Evolutionary conservation across 768 basidiomycete species (phyloP).

Genomic region (Cyathus striatus): DNA sequence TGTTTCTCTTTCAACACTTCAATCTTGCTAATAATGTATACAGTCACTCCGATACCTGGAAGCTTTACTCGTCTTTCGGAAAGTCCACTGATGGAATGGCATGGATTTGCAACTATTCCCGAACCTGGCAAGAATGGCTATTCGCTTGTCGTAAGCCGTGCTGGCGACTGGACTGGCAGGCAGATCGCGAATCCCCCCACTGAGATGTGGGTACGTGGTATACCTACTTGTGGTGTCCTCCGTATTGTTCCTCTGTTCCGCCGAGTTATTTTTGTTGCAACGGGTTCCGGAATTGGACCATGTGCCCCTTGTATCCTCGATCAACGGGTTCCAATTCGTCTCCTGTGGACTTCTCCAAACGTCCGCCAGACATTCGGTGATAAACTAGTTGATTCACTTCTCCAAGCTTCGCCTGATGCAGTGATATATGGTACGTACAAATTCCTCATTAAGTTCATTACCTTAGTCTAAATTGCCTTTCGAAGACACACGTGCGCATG

Average conservation of each 20-base stretch:
- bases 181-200: constrained; percentile 50
- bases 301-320: constrained; percentile 52
- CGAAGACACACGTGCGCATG: constrained; percentile 37
- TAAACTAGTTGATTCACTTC: constrained; percentile 50
- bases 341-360: constrained; percentile 62
- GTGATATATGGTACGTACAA: constrained; percentile 43
- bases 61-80: constrained; percentile 42
- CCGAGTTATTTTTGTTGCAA: constrained; percentile 52
- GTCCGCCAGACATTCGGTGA: constrained; percentile 60
- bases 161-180: constrained; percentile 57
- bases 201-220: constrained; percentile 53
- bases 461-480: neutral
- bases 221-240: constrained; percentile 51
- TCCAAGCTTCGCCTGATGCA: constrained; percentile 48
- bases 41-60: constrained; percentile 40
- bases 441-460: neutral
- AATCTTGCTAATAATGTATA: neutral
- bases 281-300: constrained; percentile 57
- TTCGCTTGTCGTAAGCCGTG: constrained; percentile 51
- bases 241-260: constrained; percentile 52
- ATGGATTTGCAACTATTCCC: constrained; percentile 51
- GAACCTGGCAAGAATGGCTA: constrained; percentile 43
- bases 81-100: constrained; percentile 52
- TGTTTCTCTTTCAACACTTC: too few relatives aligned
- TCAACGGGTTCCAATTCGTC: constrained; percentile 42